phyloP scores from a whole-genome alignment of 2,329 filamentous ascomycete genomes.

The Malbranchea zuffiana region DNA sequence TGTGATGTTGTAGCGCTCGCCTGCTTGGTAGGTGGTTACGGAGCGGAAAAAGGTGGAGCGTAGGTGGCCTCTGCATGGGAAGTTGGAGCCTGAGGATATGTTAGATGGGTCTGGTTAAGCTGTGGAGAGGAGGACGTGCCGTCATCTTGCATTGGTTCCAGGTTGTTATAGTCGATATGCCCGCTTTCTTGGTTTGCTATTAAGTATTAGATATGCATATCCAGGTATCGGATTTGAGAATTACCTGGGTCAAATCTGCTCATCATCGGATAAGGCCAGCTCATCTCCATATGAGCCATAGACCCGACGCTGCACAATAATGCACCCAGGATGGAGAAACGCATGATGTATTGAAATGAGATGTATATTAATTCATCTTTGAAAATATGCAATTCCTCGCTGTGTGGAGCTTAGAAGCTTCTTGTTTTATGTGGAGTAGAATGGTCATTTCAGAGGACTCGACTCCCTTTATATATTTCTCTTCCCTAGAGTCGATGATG shows the following conservation, averaged over 20 bases:
- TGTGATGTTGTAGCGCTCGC: slow-evolving; percentile 52
- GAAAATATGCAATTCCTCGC: no score
- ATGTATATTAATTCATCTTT: no score
- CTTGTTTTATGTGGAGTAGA: no score
- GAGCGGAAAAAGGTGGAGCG: slow-evolving; percentile 40
- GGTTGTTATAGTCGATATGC: slow-evolving; percentile 4
- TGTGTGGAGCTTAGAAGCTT: no score
- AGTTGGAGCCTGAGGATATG: slow-evolving; percentile 47
- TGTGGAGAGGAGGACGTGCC: neutral
- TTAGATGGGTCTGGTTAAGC: neutral
- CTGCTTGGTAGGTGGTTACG: slow-evolving; percentile 52
- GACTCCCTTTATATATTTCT: no score
- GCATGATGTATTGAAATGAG: no score
- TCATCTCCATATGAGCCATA: slow-evolving; percentile 8
- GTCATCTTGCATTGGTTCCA: slow-evolving; percentile 1
- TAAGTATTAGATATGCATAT: neutral
- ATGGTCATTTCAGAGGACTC: no score
- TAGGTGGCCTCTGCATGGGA: slow-evolving; percentile 64
- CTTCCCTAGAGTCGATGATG: no score
- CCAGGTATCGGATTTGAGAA: neutral
- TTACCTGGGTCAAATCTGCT: neutral
- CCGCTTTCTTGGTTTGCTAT: neutral
- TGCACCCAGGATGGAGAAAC: no score
- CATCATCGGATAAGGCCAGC: neutral
- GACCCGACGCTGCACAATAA: no score